These are phyloP conservation scores for Penicillium nordicum DNA, from an alignment of 2,329 filamentous ascomycete genomes.

Conservation along the genomic window DNA sequence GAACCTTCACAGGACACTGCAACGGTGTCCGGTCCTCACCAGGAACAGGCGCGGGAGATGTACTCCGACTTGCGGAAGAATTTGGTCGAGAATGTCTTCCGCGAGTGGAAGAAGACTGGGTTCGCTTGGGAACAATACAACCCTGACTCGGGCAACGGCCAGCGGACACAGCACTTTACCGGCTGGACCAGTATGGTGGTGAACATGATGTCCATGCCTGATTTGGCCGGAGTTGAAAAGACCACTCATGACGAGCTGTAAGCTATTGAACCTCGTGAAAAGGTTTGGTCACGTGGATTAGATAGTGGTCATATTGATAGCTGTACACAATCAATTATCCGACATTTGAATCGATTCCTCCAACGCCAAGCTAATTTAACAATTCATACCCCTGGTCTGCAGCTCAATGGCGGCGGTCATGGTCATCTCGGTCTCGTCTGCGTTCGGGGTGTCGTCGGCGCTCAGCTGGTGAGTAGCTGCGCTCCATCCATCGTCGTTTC, in stretches of 20 bases:
- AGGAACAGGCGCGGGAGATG: constrained; percentile 64
- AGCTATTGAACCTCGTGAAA: constrained; percentile 13
- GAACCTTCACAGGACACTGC: constrained; percentile 58
- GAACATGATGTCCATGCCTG: constrained; percentile 94
- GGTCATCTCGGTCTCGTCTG: constrained; percentile 28
- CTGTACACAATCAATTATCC: background rate
- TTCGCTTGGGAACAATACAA: constrained; percentile 99
- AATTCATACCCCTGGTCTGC: background rate
- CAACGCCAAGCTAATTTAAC: constrained; percentile 9
- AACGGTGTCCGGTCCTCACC: constrained; percentile 62
- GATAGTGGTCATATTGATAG: constrained; percentile 9
- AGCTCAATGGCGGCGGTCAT: constrained; percentile 26
- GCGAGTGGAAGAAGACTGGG: constrained; percentile 82
- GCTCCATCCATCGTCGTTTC: constrained; percentile 25
- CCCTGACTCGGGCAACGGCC: constrained; percentile 86
- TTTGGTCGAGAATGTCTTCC: constrained; percentile 82
- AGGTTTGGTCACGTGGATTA: constrained; percentile 11
- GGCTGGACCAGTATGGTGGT: constrained; percentile 98
- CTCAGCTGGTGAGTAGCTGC: constrained; percentile 23
- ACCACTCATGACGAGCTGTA: constrained; percentile 51
- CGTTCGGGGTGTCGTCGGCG: constrained; percentile 24
- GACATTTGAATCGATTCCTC: constrained; percentile 2
- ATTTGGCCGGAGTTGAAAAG: constrained; percentile 46
- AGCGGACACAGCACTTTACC: constrained; percentile 95
- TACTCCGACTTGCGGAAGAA: constrained; percentile 78